phyloP scores from a whole-genome alignment of 2,329 filamentous ascomycete species.

The Tolypocladium guangdongense region DNA sequence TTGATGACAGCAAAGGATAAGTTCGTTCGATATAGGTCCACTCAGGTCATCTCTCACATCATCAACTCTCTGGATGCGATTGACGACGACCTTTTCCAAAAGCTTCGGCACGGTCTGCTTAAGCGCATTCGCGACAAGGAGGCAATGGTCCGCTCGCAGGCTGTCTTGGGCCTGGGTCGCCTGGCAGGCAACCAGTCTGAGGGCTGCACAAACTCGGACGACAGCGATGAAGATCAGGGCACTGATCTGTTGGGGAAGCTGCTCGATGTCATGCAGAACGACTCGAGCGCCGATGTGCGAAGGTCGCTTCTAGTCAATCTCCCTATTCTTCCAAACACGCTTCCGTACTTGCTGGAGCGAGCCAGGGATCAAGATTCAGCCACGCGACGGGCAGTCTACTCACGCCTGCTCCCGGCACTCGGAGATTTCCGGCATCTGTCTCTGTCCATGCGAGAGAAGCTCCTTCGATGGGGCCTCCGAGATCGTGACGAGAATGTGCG shows the following conservation, averaged over 20 bases:
- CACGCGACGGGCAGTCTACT: constrained; percentile 78
- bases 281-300: constrained; percentile 87
- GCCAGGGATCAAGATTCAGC: constrained; percentile 79
- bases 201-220: constrained; percentile 57
- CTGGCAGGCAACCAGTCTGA: constrained; percentile 70
- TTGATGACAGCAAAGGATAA: constrained; percentile 86
- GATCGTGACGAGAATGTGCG: constrained; percentile 91
- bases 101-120: constrained; percentile 66
- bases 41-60: constrained; percentile 81
- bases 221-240: constrained; percentile 51
- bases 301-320: constrained; percentile 81
- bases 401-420: constrained; percentile 72
- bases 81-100: constrained; percentile 82
- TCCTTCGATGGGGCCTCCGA: constrained; percentile 86
- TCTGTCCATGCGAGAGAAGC: constrained; percentile 87
- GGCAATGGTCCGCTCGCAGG: constrained; percentile 81
- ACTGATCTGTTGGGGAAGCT: constrained; percentile 72
- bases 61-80: constrained; percentile 88
- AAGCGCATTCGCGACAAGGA: constrained; percentile 92
- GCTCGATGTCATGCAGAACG: constrained; percentile 81
- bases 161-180: constrained; percentile 78
- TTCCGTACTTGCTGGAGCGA: constrained; percentile 81
- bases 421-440: constrained; percentile 93
- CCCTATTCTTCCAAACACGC: constrained; percentile 70
- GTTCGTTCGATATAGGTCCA: constrained; percentile 77